Base-by-base conservation (phyloP, 108 stramenopile species). In the Bacterosira constricta region DNA sequence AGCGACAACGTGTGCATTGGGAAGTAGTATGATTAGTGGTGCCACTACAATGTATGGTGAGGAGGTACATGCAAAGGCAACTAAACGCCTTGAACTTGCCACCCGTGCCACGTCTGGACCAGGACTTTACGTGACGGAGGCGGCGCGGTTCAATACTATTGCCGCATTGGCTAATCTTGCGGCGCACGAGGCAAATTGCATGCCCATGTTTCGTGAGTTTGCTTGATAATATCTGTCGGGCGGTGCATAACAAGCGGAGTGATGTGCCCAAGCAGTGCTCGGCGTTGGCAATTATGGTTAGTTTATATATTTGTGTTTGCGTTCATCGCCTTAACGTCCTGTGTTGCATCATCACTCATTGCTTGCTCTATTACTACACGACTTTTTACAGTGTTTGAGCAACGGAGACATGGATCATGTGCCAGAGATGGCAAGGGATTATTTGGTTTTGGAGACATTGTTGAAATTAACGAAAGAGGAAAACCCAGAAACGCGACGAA, bases 251-350 rank as follows among this genome's bases (percentile, higher is more conserved):
- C 26, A 79, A 83, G 50, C 66, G 70, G 10, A 55, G 61, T 27
- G 79, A 80, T 45, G 83, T 83, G 18, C 79, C 83, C 25, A 63
- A 79, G 54, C 83, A 83, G 54, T 83, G 83, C 59, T 64, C 74
- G 0, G 78, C 83, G 5, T 47, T 83, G 69, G 83, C 83, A 15
- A 54, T 83, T 35, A 83, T 83, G 83, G 75, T n/a, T n/a, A n/a
- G n/a, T n/a, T n/a, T n/a, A 42, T 42, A n/a, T n/a, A n/a, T n/a
- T 38, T 58, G 20, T 10, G 41, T 41, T 1, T 58, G 20, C 3
- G 31, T 10, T 21, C 35, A 4, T 2, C 30, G 41, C 57, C 1
- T 42, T 26, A 8, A 10, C 11, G 0, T 13, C 38, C n/a, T n/a
- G n/a, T n/a, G n/a, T n/a, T n/a, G n/a, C n/a, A n/a, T n/a, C n/a